Base-by-base conservation (phyloP, 2,329 filamentous ascomycete species). In the Cucurbitaria berberidis region DNA sequence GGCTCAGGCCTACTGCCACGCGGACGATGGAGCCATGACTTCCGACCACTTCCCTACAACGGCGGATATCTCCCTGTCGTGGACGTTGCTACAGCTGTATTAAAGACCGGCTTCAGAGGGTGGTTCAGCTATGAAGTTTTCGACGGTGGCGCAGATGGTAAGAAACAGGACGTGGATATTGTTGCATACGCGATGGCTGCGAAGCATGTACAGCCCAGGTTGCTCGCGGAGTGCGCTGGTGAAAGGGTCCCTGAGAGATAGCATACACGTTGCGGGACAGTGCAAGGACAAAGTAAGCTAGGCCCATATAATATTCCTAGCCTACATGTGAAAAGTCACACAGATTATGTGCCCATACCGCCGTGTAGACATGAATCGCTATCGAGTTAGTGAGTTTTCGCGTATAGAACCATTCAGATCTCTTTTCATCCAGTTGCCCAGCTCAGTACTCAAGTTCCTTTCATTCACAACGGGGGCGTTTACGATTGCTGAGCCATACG, bases 51-150 rank as follows among this genome's bases (percentile, higher is more conserved):
- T 52, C 88, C 89, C 0, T 90, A 85, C 60, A 82, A 87, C 51
- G 86, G 86, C 0, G 89, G 89, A 0, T 91, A 90, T 67, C 71
- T 93, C 30, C 89, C 88, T 0, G 82, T 90, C 21, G 78, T 82
- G 10, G 83, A 86, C 42, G 85, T 91, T 48, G 76, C 86, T 1
- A 80, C 77, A 53, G 88, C 88, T 2, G 87, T 92, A 1, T 68
- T 91, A 22, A 77, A 77, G 50, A 91, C 89, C 0, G 88, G 89
- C 0, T 89, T 89, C 55, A 74, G 83, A 36, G 83, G 82, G 0
- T 90, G 84, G 83, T 82, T 90, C 56, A 87, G 84, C 0, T 83
- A 89, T 52, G 88, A 91, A 70, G 84, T 90, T 0, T 91, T 90
- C 70, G 87, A 90, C 68, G 77, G 79, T 1, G 84, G 83, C 2